phyloP scores from a whole-genome alignment of 495 filamentous ascomycete species.

The Bacidia rubella region DNA sequence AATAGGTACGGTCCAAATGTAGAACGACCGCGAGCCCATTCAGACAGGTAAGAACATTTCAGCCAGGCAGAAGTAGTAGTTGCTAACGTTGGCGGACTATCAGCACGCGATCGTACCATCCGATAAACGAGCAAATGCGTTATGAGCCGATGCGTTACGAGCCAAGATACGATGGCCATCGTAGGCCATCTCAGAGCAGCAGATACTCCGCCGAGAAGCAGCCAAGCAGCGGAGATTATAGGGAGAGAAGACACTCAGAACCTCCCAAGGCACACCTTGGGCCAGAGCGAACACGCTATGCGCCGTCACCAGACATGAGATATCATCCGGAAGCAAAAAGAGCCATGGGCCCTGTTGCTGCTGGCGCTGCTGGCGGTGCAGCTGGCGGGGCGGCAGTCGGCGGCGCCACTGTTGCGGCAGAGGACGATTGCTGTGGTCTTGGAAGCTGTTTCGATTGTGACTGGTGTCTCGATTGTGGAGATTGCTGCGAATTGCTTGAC shows the following conservation, averaged over 20 bases:
- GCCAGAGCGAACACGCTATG: neutral
- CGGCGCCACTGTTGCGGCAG: conserved; percentile 2
- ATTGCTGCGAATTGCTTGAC: neutral
- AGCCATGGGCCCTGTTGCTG: conserved; percentile 5
- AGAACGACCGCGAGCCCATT: neutral
- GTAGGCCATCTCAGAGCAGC: neutral
- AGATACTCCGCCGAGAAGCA: neutral
- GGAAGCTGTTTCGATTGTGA: neutral
- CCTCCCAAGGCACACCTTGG: neutral
- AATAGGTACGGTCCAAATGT: neutral
- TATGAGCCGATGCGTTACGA: neutral
- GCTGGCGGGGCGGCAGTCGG: neutral
- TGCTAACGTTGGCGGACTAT: neutral
- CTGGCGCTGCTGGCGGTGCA: conserved; percentile 1
- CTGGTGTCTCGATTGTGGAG: neutral
- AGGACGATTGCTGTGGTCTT: conserved; percentile 2
- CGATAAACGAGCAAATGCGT: neutral
- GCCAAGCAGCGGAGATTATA: neutral
- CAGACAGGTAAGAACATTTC: neutral
- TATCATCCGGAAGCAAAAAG: neutral
- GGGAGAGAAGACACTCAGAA: neutral
- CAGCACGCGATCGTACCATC: neutral
- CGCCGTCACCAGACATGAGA: neutral
- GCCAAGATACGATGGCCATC: neutral
- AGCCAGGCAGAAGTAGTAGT: neutral